Evolutionary conservation across 129 eudicot species (phyloP).

Genomic region (Centrapalus pauciflorus): DNA sequence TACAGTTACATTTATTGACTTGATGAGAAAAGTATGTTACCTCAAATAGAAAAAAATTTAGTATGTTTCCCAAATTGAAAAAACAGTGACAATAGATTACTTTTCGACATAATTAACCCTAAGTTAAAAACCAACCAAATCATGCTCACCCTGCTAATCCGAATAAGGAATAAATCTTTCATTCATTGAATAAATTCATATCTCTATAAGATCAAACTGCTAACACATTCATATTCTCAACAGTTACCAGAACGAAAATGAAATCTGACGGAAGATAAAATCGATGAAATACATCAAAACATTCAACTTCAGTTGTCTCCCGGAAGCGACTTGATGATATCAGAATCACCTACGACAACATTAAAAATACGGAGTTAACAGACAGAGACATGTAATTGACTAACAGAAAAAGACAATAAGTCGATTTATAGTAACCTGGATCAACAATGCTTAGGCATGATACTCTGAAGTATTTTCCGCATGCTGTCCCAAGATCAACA

Average conservation of each 20-base stretch:
- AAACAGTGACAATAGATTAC: too few relatives aligned
- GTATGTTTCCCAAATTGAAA: too few relatives aligned
- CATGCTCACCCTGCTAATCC: too few relatives aligned
- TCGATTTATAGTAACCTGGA: constrained; percentile 28
- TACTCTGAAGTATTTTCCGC: constrained; percentile 63
- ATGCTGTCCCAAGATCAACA: constrained; percentile 62
- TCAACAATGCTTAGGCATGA: constrained; percentile 66
- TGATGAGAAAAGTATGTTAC: too few relatives aligned
- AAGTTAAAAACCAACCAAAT: neutral
- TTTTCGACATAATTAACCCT: too few relatives aligned
- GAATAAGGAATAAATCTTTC: too few relatives aligned
- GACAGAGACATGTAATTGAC: neutral
- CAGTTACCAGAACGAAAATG: constrained; percentile 8
- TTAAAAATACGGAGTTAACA: neutral
- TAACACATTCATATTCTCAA: constrained; percentile 5
- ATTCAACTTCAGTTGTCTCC: constrained; percentile 39
- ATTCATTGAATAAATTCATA: neutral
- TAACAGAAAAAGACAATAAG: neutral
- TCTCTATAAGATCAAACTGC: constrained; percentile 2
- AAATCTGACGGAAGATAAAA: neutral
- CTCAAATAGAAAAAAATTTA: too few relatives aligned
- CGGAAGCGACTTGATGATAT: constrained; percentile 54
- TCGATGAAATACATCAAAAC: neutral
- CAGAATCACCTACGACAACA: constrained; percentile 51
- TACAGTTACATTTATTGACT: too few relatives aligned